Evolutionary conservation across 2,329 filamentous ascomycete species (phyloP).

Genomic region (Trematosphaeria pertusa): DNA sequence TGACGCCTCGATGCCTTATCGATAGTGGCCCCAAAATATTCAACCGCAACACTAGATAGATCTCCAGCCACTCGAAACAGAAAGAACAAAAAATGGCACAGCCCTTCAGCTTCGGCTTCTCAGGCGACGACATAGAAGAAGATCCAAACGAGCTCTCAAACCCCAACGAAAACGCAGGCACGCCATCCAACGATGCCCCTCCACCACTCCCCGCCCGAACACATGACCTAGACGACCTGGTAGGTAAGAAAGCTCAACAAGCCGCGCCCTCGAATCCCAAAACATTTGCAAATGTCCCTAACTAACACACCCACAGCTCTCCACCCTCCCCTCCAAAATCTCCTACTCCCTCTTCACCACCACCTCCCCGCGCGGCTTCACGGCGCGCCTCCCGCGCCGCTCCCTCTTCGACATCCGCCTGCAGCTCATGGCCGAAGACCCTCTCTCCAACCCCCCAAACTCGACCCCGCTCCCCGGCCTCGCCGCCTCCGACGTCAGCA

Average conservation of each 20-base stretch:
- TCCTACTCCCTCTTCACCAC: conserved; percentile 70
- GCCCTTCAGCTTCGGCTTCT: conserved; percentile 65
- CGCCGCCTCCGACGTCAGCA: conserved; percentile 71
- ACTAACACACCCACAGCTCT: too few relatives aligned
- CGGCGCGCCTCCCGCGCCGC: conserved; percentile 69
- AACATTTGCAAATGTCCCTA: too few relatives aligned
- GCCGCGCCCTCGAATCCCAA: too few relatives aligned
- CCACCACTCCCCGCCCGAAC: conserved; percentile 46
- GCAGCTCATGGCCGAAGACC: conserved; percentile 76
- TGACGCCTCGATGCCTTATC: conserved; percentile 22
- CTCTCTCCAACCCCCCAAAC: conserved; percentile 46
- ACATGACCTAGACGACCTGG: conserved; percentile 57
- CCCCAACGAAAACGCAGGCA: conserved; percentile 8
- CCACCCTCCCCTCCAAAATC: conserved; percentile 73
- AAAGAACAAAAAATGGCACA: conserved; percentile 22
- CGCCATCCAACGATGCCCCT: conserved; percentile 24
- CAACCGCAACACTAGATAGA: conserved; percentile 19
- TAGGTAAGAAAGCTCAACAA: conserved; percentile 45
- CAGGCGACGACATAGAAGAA: conserved; percentile 64
- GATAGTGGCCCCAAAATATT: conserved; percentile 28
- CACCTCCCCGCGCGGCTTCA: conserved; percentile 63
- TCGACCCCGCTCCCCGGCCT: conserved; percentile 8
- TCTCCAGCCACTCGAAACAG: conserved; percentile 4
- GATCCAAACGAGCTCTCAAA: conserved; percentile 48
- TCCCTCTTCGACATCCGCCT: conserved; percentile 83